These are phyloP conservation scores for Hortaea sp. DNA, from an alignment of 2,329 filamentous ascomycete genomes.

Conservation along the genomic window DNA sequence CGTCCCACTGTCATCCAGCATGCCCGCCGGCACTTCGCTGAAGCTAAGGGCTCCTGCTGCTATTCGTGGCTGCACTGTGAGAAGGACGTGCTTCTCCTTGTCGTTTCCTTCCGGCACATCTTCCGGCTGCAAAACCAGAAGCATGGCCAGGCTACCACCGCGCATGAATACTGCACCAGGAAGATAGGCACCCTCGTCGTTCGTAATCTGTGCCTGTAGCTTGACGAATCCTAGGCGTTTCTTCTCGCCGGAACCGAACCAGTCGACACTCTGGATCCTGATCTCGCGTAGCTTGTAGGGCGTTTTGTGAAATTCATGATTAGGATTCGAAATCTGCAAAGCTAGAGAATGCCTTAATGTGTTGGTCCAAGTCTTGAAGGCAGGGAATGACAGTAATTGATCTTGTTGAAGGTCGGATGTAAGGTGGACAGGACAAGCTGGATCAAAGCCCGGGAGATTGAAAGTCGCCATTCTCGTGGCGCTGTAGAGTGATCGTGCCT, in stretches of 20 bases:
- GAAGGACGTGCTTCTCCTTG: constrained; percentile 39
- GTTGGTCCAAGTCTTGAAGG: constrained; percentile 46
- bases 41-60: constrained; percentile 46
- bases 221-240: constrained; percentile 47
- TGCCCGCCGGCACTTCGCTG: constrained; percentile 49
- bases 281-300: constrained; percentile 44
- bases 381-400: constrained; percentile 40
- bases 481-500: background rate
- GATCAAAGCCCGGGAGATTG: constrained; percentile 26
- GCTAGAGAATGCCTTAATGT: constrained; percentile 40
- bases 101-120: constrained; percentile 33
- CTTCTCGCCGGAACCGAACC: constrained; percentile 32
- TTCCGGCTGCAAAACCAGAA: constrained; percentile 46
- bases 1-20: constrained; percentile 46
- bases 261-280: constrained; percentile 45
- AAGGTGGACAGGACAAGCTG: constrained; percentile 32
- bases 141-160: constrained; percentile 48
- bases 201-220: constrained; percentile 44
- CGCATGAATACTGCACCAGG: constrained; percentile 49
- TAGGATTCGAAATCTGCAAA: constrained; percentile 32
- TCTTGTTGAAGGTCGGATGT: constrained; percentile 22
- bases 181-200: constrained; percentile 40
- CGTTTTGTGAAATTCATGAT: constrained; percentile 41
- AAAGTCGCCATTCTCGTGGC: constrained; percentile 29
- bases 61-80: constrained; percentile 49